Conservation (phyloP, 1,139 yeast genomes). For the Hemisphaericaspora xylanilytica region DNA sequence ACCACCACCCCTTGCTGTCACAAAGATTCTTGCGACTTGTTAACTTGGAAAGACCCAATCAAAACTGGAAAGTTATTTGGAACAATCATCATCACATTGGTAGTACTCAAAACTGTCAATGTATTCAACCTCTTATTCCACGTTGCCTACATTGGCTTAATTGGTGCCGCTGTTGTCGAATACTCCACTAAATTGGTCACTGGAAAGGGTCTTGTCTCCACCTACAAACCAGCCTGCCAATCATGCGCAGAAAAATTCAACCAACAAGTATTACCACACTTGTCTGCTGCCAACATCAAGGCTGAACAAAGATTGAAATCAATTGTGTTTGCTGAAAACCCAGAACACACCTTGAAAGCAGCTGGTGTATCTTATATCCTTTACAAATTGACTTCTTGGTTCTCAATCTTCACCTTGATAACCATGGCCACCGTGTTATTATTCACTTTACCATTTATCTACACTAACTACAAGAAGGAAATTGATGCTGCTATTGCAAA, state of each 20-base stretch:
- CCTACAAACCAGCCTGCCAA: constrained; percentile 51
- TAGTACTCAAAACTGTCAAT: constrained; percentile 68
- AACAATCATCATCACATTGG: constrained; percentile 54
- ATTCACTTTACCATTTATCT: constrained; percentile 76
- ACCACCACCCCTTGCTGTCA: neutral
- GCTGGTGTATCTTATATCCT: constrained; percentile 64
- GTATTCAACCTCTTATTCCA: constrained; percentile 67
- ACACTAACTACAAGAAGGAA: constrained; percentile 71
- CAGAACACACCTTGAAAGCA: constrained; percentile 69
- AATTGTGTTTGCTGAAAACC: constrained; percentile 62
- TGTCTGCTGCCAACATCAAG: constrained; percentile 41
- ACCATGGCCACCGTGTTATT: constrained; percentile 57
- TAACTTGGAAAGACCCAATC: constrained; percentile 83
- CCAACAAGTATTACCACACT: constrained; percentile 39
- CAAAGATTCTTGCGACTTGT: constrained; percentile 32
- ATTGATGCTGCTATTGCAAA: constrained; percentile 72
- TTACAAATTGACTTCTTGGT: constrained; percentile 72
- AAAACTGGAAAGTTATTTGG: constrained; percentile 78
- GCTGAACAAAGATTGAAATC: constrained; percentile 54
- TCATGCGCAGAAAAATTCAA: constrained; percentile 42
- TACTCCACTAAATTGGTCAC: constrained; percentile 63
- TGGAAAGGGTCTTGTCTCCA: constrained; percentile 71
- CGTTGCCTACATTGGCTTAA: constrained; percentile 45
- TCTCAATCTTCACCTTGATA: constrained; percentile 69
- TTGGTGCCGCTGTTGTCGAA: constrained; percentile 65